Evolutionary conservation across 2,329 filamentous ascomycete genomes (phyloP), one percentile per base, ranked within the genome.

Genomic region (Allantophomopsis lycopodina): DNA sequence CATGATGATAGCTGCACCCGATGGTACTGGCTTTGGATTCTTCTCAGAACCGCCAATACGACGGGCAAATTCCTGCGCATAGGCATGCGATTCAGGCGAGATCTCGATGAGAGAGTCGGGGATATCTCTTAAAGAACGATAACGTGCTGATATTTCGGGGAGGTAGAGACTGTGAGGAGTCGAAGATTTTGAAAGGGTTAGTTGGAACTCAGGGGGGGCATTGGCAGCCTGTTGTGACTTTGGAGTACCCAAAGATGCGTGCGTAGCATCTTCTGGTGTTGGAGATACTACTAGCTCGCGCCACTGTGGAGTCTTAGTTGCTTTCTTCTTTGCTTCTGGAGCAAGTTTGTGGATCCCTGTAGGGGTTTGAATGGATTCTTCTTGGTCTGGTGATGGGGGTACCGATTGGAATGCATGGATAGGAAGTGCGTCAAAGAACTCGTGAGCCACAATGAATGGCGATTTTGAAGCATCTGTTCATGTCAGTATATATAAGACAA

Each of bases 391-490:
- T 12, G 63, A 57, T 46, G 64, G 63, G 35, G 69, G 58, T 38
- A 89, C 70, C 12, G 84, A 81, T 59, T 96, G 82, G 57, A 98
- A 98, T 44, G 85, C 79, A 58, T 98, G 88, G 50, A 98, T 95
- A 28, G 91, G 91, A 1, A 98, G 77, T 2, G 91, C 91, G 51
- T 98, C 91, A 63, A 98, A 98, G 68, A 98, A 96, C 57, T 98
- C 91, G 58, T 98, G 91, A 4, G 91, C 91, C 37, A 96, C 75
- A 44, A 98, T 94, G 59, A 96, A 93, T 1, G 91, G 89, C 16
- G 79, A 83, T 55, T 82, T 83, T 44, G 71, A 69, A 16, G 76
- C 61, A 44, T 74, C 77, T 79, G 48, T 38, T 18, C 11, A n/a
- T 37, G 35, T 43, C 16, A 44, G 42, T 28, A 39, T 30, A 21